phyloP scores from a whole-genome alignment of 208 protist genomes.

The Acanthamoeba royreba region DNA sequence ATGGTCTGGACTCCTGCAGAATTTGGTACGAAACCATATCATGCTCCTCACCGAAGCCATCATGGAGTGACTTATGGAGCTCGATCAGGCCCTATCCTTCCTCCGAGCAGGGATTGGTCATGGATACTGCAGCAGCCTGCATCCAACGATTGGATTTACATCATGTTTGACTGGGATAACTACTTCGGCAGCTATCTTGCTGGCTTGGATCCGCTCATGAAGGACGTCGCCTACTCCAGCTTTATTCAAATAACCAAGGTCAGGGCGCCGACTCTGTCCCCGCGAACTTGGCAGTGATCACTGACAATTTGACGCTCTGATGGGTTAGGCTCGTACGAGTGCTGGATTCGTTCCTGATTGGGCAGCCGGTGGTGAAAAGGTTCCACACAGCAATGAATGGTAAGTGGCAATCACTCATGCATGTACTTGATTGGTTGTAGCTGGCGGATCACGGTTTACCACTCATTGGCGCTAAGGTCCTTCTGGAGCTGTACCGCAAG shows the following conservation, averaged over 20 bases:
- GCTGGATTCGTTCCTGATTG: background rate
- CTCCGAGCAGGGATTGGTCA: background rate
- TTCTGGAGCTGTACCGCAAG: background rate
- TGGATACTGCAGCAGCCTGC: background rate
- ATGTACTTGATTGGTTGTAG: too few relatives aligned
- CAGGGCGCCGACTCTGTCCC: background rate
- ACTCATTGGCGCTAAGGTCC: background rate
- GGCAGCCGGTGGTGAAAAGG: background rate
- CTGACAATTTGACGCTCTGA: background rate
- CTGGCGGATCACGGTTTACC: background rate
- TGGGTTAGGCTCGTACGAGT: background rate
- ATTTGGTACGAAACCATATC: too few relatives aligned
- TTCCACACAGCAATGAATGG: background rate
- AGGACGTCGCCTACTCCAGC: slow-evolving; percentile 4
- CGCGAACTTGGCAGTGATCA: background rate
- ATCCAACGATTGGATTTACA: background rate
- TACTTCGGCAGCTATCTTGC: background rate
- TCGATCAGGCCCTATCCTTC: background rate
- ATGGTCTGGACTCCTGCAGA: too few relatives aligned
- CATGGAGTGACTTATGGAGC: too few relatives aligned
- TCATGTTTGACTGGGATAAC: background rate
- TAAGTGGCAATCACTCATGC: too few relatives aligned
- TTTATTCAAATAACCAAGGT: slow-evolving; percentile 7
- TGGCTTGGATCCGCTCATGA: background rate
- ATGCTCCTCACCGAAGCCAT: too few relatives aligned